Conservation (phyloP, 73 alveolate species). For the Symbiodinium natans region DNA sequence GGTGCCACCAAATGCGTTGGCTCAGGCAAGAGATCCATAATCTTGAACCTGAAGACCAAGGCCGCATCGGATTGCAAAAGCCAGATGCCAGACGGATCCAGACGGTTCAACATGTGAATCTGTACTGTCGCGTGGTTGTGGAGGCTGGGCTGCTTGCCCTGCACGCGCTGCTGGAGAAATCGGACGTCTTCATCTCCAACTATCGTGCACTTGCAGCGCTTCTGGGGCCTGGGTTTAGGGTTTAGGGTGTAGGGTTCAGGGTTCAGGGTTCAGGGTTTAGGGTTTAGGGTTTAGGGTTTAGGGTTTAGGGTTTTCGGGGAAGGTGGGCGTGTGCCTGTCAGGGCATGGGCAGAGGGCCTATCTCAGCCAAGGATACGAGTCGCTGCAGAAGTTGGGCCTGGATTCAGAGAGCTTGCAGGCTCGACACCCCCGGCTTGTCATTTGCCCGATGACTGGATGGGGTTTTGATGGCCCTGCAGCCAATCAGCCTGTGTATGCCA, state of each 20-base stretch:
- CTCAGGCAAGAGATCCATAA: neutral
- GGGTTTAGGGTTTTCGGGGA: neutral
- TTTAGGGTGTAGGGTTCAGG: neutral
- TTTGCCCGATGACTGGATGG: conserved; percentile 8
- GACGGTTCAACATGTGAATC: no score
- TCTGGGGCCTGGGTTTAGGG: no score
- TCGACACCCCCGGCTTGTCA: neutral
- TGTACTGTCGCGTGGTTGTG: no score
- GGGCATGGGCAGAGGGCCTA: neutral
- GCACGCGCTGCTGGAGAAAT: neutral
- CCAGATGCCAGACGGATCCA: no score
- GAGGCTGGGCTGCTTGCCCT: neutral
- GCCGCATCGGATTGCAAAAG: neutral
- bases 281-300: neutral
- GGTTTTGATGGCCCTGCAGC: neutral
- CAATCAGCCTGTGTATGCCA: neutral
- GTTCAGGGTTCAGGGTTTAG: no score
- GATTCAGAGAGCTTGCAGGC: neutral
- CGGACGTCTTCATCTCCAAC: neutral
- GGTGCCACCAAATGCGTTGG: neutral
- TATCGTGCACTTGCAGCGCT: neutral
- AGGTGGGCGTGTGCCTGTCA: neutral
- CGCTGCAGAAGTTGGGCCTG: neutral
- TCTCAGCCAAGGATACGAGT: neutral
- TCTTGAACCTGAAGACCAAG: neutral